These are phyloP conservation scores for Saposhnikovia divaricata DNA, from an alignment of 129 eudicot genomes.

Conservation along the genomic window DNA sequence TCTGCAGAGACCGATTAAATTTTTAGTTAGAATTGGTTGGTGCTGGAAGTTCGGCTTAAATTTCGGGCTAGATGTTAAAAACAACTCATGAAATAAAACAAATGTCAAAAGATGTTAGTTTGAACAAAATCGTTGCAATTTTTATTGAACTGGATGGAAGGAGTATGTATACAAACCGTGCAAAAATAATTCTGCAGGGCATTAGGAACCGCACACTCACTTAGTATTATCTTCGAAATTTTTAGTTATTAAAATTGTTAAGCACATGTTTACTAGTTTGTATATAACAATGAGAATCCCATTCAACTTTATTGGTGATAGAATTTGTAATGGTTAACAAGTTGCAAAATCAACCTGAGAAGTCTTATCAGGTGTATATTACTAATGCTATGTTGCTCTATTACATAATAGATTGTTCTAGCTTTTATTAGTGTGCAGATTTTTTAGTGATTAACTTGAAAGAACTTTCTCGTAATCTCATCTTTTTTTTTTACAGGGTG, in stretches of 20 bases:
- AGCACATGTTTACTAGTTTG: neutral
- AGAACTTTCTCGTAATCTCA: neutral
- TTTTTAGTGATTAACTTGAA: neutral
- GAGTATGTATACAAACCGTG: neutral
- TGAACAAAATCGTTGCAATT: neutral
- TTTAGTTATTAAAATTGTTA: neutral
- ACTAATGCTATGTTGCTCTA: neutral
- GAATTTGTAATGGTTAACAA: neutral
- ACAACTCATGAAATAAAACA: neutral
- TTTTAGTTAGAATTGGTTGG: neutral
- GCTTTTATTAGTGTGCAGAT: neutral
- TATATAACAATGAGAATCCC: neutral
- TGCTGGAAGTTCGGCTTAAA: neutral
- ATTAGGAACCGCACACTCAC: neutral
- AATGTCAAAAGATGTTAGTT: no score
- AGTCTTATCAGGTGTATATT: neutral
- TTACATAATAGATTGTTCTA: neutral
- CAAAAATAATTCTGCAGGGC: neutral
- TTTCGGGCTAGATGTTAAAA: neutral
- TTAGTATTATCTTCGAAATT: neutral
- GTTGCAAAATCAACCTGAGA: neutral
- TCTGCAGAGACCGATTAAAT: neutral
- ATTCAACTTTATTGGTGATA: neutral
- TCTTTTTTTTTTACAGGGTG: constrained; percentile 44
- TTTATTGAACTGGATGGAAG: neutral